Evolutionary conservation across 768 basidiomycete genomes (phyloP), one percentile per base, ranked within the genome.

Genomic region (Suillus fuscotomentosus): DNA sequence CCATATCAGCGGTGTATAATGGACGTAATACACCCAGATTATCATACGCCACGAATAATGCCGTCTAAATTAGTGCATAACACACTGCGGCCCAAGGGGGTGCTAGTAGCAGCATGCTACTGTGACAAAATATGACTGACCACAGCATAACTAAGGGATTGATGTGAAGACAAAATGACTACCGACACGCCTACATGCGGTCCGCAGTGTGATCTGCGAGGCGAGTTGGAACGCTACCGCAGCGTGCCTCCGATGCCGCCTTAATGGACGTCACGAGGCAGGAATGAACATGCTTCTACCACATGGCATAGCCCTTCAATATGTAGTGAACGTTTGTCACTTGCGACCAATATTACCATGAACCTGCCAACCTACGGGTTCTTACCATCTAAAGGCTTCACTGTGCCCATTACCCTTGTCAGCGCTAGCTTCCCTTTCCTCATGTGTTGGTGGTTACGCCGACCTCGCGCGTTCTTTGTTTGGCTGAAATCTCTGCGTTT

Each of bases 361-460:
- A 74, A 72, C 72, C 60, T 69, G 64, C 68, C 75, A 45, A 72
- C 72, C 31, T 64, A 74, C 53, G 70, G 65, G 24, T 69, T 71
- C 24, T 66, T 70, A 10, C 72, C 72, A 22, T 75, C 71, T 50
- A 74, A 66, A 62, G 69, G 69, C 62, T 76, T 66, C 67, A 65
- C 69, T 48, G 47, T 74, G 60, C 73, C 75, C 38, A 47, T 77
- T 67, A 69, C 72, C n/a, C 68, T 76, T 59, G 53, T 14, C 3
- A 54, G 53, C 39, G 69, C 71, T 2, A 71, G 71, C 62, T 54
- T 76, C 8, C 71, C 71, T 36, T 71, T 67, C 66, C 42, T 75
- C 62, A 14, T 59, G 57, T 74, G 4, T 43, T 64, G 60, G 68
- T 70, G 50, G 61, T 63, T 66, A 66, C 69, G 65, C 65, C 64